Conservation (phyloP, 768 basidiomycete species). For the Dictyophora rubrovolvata region DNA sequence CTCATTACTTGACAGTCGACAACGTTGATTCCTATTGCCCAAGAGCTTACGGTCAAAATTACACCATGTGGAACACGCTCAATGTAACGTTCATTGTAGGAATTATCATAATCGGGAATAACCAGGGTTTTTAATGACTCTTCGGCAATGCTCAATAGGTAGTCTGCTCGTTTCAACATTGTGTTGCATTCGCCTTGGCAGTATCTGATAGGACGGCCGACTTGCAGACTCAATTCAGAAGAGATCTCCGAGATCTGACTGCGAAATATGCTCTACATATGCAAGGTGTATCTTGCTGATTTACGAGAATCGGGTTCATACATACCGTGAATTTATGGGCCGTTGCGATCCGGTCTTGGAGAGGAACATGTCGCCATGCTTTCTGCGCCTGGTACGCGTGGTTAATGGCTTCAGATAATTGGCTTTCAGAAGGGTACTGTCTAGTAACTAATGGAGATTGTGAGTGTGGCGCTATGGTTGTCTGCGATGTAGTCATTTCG, state of each 20-base stretch:
- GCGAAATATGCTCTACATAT: conserved; percentile 39
- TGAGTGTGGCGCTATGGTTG: conserved; percentile 75
- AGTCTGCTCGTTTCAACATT: conserved; percentile 48
- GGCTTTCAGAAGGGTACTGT: conserved; percentile 46
- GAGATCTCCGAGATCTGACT: conserved; percentile 51
- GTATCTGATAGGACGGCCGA: conserved; percentile 48
- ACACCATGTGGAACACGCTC: conserved; percentile 79
- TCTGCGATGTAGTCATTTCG: conserved; percentile 34
- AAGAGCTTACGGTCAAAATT: conserved; percentile 79
- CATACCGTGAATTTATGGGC: conserved; percentile 62
- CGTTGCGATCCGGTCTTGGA: conserved; percentile 58
- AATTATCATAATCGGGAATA: conserved; percentile 67
- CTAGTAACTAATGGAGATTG: conserved; percentile 62
- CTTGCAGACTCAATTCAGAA: conserved; percentile 73
- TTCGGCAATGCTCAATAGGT: conserved; percentile 79
- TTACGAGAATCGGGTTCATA: conserved; percentile 29
- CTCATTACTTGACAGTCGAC: not conserved
- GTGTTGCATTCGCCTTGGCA: not conserved
- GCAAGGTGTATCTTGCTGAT: not conserved
- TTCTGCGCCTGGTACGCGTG: conserved; percentile 60
- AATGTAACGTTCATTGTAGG: conserved; percentile 78
- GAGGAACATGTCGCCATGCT: conserved; percentile 50
- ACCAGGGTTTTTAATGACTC: conserved; percentile 63
- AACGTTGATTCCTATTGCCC: conserved; percentile 59
- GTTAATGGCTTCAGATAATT: conserved; percentile 52